A percentile compares a stretch with the other conserved stretches of the same genome.
These are phyloP conservation scores for Corymbia calophylla DNA, from an alignment of 441 rosid genomes.

Conservation along the genomic window DNA sequence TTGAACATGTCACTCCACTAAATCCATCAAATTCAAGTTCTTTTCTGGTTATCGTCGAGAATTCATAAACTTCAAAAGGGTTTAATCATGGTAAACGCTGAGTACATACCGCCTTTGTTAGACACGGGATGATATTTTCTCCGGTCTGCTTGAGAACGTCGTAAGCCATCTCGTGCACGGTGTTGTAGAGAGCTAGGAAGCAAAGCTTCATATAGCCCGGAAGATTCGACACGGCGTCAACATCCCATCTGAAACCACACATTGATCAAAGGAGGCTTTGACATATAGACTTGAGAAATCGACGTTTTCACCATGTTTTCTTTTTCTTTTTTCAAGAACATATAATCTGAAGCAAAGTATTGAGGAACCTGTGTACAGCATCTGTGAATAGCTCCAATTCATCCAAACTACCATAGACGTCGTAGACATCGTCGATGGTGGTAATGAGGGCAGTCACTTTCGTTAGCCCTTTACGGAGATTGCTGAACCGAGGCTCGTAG, in stretches of 20 bases:
- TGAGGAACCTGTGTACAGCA: conserved; percentile 17
- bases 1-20: neutral
- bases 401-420: conserved; percentile 19
- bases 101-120: neutral
- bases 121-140: neutral
- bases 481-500: conserved; percentile 15
- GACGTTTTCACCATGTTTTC: neutral
- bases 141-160: neutral
- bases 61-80: neutral
- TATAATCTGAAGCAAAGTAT: neutral
- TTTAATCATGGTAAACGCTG: neutral
- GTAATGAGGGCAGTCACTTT: conserved; percentile 18
- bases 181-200: neutral
- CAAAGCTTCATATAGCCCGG: neutral
- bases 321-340: neutral
- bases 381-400: conserved; percentile 27
- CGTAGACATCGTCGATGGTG: conserved; percentile 27
- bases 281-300: neutral
- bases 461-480: conserved; percentile 16
- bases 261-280: neutral
- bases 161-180: neutral
- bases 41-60: neutral
- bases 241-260: neutral
- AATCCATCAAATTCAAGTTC: neutral
- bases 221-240: neutral